Base-by-base conservation (phyloP, 768 basidiomycete genomes). In the Cystofilobasidium macerans region DNA sequence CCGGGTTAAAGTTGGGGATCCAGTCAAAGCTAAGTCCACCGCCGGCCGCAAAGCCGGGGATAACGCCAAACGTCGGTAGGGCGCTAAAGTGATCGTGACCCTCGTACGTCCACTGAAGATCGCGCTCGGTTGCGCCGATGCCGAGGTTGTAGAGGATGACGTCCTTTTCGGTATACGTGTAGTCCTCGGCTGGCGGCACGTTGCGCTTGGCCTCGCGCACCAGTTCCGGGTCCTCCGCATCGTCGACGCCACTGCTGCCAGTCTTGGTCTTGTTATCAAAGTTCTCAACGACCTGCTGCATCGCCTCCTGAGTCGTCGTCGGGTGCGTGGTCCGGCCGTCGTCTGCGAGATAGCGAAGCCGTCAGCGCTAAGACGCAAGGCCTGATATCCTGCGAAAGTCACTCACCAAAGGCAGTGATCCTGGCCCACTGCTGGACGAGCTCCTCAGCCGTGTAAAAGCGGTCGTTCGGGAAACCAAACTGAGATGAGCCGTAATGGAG, bases 101-200 rank as follows among this genome's bases (percentile, higher is more conserved):
- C 77, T 99, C 95, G 71, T 84, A 98, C 14, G 85, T 85, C 86
- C 89, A 91, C 69, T 90, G 84, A 8, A 97, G 82, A 65, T 99
- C 92, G 71, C 87, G 83, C 77, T 87, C 92, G 0, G 86, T 93
- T 28, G 93, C 95, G 14, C 95, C 95, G 65, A 98, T 77, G 42
- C 94, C 93, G 40, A 98, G 80, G 77, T 97, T 97, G 79, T 98
- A 99, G 13, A 98, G 79, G 69, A 95, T 87, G 42, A 97, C 83
- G 73, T 98, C 92, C 33, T 88, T 82, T 79, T 95, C 91, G 11
- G 85, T 84, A 76, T 88, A 99, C 26, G 75, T 80, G 77, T 83
- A 93, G 47, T 84, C 82, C 47, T 80, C 78, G 7, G 83, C 79
- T 0, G 79, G 73, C 1, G 79, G 73, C 26, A 69, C 56, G 24